Evolutionary conservation across 2,329 filamentous ascomycete species (phyloP).

Genomic region (Cladosporium cucumerinum): DNA sequence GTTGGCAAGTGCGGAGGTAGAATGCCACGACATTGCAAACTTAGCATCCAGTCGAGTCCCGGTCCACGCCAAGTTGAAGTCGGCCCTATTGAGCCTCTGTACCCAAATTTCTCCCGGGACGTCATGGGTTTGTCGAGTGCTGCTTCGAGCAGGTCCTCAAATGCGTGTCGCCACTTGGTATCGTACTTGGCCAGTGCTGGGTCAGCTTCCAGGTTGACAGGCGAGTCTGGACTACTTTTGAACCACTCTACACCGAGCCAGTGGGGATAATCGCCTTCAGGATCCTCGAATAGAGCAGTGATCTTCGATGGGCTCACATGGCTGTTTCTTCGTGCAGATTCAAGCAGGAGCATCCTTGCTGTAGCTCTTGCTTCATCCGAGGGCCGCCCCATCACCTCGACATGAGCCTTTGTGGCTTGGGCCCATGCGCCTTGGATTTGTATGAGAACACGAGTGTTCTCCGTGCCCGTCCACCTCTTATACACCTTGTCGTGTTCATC

Average conservation of each 20-base stretch:
- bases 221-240: slow-evolving; percentile 51
- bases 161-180: slow-evolving; percentile 54
- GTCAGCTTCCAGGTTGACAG: slow-evolving; percentile 51
- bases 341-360: slow-evolving; percentile 24
- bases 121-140: slow-evolving; percentile 35
- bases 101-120: slow-evolving; percentile 22
- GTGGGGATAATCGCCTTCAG: background rate
- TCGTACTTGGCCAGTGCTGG: slow-evolving; percentile 33
- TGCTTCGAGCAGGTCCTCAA: slow-evolving; percentile 56
- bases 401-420: background rate
- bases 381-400: background rate
- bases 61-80: slow-evolving; percentile 28
- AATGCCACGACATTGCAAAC: slow-evolving; percentile 35
- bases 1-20: slow-evolving; percentile 28
- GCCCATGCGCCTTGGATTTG: background rate
- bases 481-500: background rate
- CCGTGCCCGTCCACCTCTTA: slow-evolving; percentile 18
- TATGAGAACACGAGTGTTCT: background rate
- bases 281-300: slow-evolving; percentile 28
- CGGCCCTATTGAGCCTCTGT: slow-evolving; percentile 19
- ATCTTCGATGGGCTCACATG: slow-evolving; percentile 27
- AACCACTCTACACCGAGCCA: slow-evolving; percentile 38
- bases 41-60: slow-evolving; percentile 37
- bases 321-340: slow-evolving; percentile 26
- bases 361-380: slow-evolving; percentile 21